Base-by-base conservation (phyloP, 2,329 filamentous ascomycete genomes). In the Tolypocladium ovalisporum region DNA sequence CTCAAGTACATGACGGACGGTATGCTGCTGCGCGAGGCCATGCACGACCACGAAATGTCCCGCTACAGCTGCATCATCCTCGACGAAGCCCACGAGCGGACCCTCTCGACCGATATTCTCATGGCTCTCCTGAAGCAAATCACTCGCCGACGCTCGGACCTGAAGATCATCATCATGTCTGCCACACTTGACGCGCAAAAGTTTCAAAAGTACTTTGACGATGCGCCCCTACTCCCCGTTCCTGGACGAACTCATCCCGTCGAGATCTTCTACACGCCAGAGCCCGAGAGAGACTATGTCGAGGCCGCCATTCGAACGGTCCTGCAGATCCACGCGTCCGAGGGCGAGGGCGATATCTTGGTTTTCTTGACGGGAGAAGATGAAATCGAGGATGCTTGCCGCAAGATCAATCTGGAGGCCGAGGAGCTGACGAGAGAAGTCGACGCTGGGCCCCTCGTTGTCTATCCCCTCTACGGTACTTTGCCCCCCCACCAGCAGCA, bases 1-100 rank as follows among this genome's bases (percentile, higher is more conserved):
- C 83, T 99, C 70, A 99, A 99, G 79, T 99, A 99, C 79, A 99
- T 99, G 94, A 99, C 95, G 51, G 94, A 99, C 69, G 95, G 95
- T 83, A 97, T 99, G 88, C 85, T 99, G 67, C 80, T 97, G 68
- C 81, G 94, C 68, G 94, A 99, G 75, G 92, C 94, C 58, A 96
- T 99, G 86, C 87, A 97, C 73, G 94, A 99, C 72, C 89, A 92
- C 68, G 83, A 95, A 65, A 84, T 99, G 75, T 87, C 83, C 54
- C 88, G 92, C 56, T 99, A 99, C 76, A 94, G 90, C 78, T 95
- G 90, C 67, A 97, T 99, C 70, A 97, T 99, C 73, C 87, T 99
- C 61, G 94, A 99, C 72, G 94, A 99, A 73, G 94, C 95, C 56
- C 94, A 99, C 84, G 94, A 99, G 75, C 85, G 95, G 71, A 99